These are phyloP conservation scores for Gillenia trifoliata DNA, from an alignment of 306 rosid species.

Conservation along the genomic window DNA sequence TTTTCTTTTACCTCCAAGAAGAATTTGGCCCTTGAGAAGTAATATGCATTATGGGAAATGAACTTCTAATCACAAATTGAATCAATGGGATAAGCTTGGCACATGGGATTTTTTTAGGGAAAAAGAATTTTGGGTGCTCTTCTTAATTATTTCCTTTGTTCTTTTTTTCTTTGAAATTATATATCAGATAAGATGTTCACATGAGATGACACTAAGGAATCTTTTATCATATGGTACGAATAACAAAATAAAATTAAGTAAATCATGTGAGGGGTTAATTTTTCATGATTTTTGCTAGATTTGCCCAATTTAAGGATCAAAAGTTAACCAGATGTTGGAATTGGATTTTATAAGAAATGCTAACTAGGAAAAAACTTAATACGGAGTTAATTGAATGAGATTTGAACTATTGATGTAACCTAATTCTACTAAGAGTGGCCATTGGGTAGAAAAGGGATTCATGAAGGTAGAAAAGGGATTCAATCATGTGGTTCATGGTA, in stretches of 20 bases:
- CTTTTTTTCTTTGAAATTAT: background rate
- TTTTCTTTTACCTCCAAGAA: background rate
- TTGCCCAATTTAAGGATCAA: background rate
- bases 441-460: too few species aligned
- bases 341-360: background rate
- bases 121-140: background rate
- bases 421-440: too few species aligned
- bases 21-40: background rate
- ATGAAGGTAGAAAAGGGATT: too few species aligned
- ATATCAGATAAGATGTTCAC: background rate
- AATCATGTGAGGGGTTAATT: background rate
- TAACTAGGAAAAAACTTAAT: too few species aligned
- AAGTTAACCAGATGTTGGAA: background rate
- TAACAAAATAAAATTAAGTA: background rate
- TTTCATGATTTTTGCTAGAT: background rate
- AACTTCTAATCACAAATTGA: background rate
- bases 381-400: too few species aligned
- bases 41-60: background rate
- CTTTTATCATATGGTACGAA: background rate
- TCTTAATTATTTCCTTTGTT: background rate
- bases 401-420: too few species aligned
- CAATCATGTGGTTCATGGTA: too few species aligned
- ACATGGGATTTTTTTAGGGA: background rate
- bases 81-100: background rate
- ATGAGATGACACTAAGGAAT: background rate